Evolutionary conservation across 2,329 filamentous ascomycete genomes (phyloP).

Genomic region (Alternaria gansuensis): DNA sequence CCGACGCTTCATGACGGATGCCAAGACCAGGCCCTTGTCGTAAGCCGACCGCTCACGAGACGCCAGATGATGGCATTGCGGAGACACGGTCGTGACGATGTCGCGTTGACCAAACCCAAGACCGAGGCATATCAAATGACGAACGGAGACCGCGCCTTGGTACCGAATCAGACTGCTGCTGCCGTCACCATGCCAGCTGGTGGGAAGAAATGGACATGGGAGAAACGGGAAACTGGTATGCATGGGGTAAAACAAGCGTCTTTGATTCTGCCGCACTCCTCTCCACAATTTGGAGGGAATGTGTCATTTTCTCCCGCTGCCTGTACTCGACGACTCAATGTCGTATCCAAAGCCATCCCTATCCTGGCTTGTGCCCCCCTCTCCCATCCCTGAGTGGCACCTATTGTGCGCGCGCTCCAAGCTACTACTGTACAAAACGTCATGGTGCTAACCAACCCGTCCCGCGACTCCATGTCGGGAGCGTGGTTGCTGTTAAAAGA

Average conservation of each 20-base stretch:
- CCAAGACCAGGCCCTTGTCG: slow-evolving; percentile 25
- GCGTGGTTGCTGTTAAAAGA: slow-evolving; percentile 43
- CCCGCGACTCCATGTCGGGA: slow-evolving; percentile 18
- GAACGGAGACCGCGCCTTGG: slow-evolving; percentile 10
- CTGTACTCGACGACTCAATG: slow-evolving; percentile 22
- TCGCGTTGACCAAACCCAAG: slow-evolving; percentile 12
- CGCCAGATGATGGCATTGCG: slow-evolving; percentile 35
- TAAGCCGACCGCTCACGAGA: slow-evolving; percentile 21
- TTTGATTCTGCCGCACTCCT: slow-evolving; percentile 36
- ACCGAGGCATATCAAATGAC: slow-evolving; percentile 19
- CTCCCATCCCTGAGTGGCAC: neutral
- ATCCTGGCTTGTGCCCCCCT: slow-evolving; percentile 14
- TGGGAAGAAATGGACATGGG: neutral
- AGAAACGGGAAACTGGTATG: slow-evolving; percentile 8
- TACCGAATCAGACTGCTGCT: slow-evolving; percentile 12
- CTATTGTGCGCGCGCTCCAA: slow-evolving; percentile 25
- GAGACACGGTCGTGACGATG: slow-evolving; percentile 17
- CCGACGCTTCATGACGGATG: slow-evolving; percentile 31
- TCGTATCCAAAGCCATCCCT: slow-evolving; percentile 24
- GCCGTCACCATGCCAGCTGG: slow-evolving; percentile 25
- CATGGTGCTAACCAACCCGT: slow-evolving; percentile 35
- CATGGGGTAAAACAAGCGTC: slow-evolving; percentile 28
- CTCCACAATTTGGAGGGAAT: slow-evolving; percentile 31
- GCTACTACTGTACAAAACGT: slow-evolving; percentile 49
- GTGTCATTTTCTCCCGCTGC: slow-evolving; percentile 40